Evolutionary conservation across 148 eudicot species (phyloP), one percentile per base, ranked within the genome.

Genomic region (Diospyros kaki): DNA sequence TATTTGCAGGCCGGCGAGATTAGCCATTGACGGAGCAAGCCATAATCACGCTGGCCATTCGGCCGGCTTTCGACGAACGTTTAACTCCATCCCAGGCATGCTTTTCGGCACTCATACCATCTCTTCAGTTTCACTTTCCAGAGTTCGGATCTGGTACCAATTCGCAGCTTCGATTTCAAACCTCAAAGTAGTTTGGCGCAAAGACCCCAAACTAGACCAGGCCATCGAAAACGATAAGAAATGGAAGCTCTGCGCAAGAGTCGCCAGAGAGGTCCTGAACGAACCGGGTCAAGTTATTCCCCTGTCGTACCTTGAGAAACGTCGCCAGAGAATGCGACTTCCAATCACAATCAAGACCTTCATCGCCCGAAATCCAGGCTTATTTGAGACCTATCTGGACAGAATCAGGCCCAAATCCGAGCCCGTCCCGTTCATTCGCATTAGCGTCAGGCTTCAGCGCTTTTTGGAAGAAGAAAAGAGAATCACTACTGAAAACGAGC

Each of bases 121-220:
- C 28, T 74, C 82, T 17, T 59, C 65, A 12, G 53, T 38, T 52
- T 41, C 84, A 42, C 68, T 44, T 15, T 68, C 72, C 68, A 81
- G 78, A 70, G 73, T 77, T 68, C 63, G 86, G 79, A 65, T 73
- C 72, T 54, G 39, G 15, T 64, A 81, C 46, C 95, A 84, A 73
- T 79, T 72, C 45, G 72, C 71, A 39, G 84, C 85, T 6, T 87
- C 95, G 40, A 78, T 89, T 69, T 90, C 93, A 48, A 85, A 83
- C 71, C 88, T 93, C 68, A 93, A 86, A 83, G 98, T 93, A 64
- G 81, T 66, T 1, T 93, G 96, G 96, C 90, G 96, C 62, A 93
- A 89, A 78, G 97, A 93, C 51, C 68, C 6, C 1, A 80, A 75
- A 11, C 91, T 93, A 41, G 97, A 93, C 68, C 73, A 77, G 68